These are phyloP conservation scores for Madurella mycetomatis DNA, from an alignment of 2,329 filamentous ascomycete genomes.

Conservation along the genomic window DNA sequence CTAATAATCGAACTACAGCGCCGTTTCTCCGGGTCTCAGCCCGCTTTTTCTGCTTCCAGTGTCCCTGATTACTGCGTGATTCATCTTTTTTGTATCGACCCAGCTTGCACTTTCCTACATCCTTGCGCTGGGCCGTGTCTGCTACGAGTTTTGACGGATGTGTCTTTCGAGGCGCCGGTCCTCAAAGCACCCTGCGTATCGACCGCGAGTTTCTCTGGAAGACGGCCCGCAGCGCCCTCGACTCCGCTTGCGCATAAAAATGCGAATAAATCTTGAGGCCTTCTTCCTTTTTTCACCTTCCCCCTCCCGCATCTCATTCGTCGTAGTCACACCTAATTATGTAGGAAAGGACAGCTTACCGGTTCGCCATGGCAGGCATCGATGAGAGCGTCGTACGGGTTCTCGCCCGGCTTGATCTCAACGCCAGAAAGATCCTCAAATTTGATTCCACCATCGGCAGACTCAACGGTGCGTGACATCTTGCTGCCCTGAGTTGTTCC, in stretches of 20 bases:
- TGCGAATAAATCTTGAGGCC: not conserved
- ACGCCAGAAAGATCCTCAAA: conserved; percentile 53
- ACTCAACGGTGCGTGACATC: conserved; percentile 37
- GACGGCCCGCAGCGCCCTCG: too few species aligned
- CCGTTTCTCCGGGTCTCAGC: not conserved
- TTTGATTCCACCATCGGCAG: conserved; percentile 45
- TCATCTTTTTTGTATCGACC: too few species aligned
- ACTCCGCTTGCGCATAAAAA: not conserved
- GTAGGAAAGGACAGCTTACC: conserved; percentile 44
- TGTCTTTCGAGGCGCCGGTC: not conserved
- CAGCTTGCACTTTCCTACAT: too few species aligned
- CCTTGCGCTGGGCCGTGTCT: too few species aligned
- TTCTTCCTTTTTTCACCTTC: not conserved
- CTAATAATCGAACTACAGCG: not conserved
- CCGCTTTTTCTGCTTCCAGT: not conserved
- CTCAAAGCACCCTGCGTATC: not conserved
- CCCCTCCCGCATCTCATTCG: not conserved
- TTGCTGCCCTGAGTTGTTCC: not conserved
- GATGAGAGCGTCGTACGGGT: conserved; percentile 74
- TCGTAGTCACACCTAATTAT: not conserved
- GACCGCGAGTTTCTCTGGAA: not conserved
- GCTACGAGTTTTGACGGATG: too few species aligned
- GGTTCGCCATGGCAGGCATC: conserved; percentile 60
- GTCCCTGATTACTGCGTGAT: too few species aligned
- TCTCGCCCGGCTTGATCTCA: conserved; percentile 50